Conservation (phyloP, 2,329 filamentous ascomycete species). For the Coniochaeta hoffmannii region DNA sequence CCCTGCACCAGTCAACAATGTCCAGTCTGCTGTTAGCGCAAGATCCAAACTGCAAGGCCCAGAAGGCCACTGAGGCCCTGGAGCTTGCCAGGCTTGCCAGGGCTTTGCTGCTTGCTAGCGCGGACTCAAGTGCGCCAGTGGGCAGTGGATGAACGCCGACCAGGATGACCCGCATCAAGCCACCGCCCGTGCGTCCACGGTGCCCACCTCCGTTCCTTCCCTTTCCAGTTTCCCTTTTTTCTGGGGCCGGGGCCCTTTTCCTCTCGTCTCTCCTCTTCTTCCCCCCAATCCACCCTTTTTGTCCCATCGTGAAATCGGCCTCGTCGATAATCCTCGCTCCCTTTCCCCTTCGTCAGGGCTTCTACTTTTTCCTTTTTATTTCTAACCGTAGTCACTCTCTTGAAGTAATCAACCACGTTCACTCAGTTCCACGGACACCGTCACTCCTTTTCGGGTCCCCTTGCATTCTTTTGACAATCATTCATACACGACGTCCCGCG, state of each 20-base stretch:
- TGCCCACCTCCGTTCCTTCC: neutral
- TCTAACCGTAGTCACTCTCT: conserved; percentile 45
- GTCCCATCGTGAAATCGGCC: conserved; percentile 14
- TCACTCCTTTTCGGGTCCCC: conserved; percentile 44
- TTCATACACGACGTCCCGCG: conserved; percentile 16
- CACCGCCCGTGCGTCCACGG: neutral
- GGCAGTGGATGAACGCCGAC: neutral
- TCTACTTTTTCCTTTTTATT: conserved; percentile 30
- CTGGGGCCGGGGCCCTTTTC: neutral
- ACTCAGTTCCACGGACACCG: conserved; percentile 34
- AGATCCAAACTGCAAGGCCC: neutral
- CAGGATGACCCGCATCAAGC: conserved; percentile 1
- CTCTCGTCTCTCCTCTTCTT: conserved; percentile 14
- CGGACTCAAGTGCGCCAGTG: neutral
- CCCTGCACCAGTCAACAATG: neutral
- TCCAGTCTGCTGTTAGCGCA: neutral
- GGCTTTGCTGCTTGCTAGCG: neutral
- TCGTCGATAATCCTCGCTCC: conserved; percentile 16
- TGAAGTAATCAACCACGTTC: conserved; percentile 25
- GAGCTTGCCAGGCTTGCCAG: too few species aligned
- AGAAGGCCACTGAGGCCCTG: too few species aligned
- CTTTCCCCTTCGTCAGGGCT: conserved; percentile 10
- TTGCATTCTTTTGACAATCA: conserved; percentile 30
- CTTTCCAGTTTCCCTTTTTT: conserved; percentile 3
- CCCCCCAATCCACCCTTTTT: conserved; percentile 19